Evolutionary conservation across 257 asterid species (phyloP), one percentile per base, ranked within the genome.

Genomic region (Thymus mandschuricus): DNA sequence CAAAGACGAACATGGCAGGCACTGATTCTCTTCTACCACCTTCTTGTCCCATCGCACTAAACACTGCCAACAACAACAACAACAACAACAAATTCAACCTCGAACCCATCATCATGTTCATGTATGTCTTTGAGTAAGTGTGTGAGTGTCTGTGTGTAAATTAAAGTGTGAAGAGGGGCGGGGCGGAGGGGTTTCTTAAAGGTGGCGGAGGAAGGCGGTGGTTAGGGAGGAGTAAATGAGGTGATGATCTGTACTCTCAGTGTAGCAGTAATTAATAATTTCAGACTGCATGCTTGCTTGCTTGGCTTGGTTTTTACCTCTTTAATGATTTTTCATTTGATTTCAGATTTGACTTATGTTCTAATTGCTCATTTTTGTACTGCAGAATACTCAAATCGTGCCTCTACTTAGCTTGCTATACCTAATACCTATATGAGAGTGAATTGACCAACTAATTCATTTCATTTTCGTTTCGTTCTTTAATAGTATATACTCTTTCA

Each of bases 1-100:
- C 99, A 64, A 94, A 94, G 13, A 89, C 75, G 60, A 94, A 94
- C 96, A 94, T 78, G 6, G 99, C 99, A 6, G 97, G 97, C 29
- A 83, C 97, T 69, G 78, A 30, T 28, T 68, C 76, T 43, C 65
- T 31, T 44, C 72, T 76, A n/a, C n/a, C 82, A 44, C 63, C 81
- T 62, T 80, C 83, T 61, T 84, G 78, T 35, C 76, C 58, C 28
- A 29, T 68, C 41, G 61, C 87, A 38, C 57, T 56, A 13, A 44
- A 7, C 10, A 68, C 30, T 45, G 79, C 55, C 72, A 83, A 44
- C 3, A 80, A 38, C 2, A 80, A n/a, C n/a, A 83, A 44, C 3
- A 80, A 38, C 2, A 80, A 35, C 62, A 80, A 13, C 69, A 67
- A 10, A 56, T 68, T 62, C 62, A 62, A n/a, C 45, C 70, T 67